Evolutionary conservation across 345 rosid species (phyloP).

Genomic region (Aurinia saxatilis): DNA sequence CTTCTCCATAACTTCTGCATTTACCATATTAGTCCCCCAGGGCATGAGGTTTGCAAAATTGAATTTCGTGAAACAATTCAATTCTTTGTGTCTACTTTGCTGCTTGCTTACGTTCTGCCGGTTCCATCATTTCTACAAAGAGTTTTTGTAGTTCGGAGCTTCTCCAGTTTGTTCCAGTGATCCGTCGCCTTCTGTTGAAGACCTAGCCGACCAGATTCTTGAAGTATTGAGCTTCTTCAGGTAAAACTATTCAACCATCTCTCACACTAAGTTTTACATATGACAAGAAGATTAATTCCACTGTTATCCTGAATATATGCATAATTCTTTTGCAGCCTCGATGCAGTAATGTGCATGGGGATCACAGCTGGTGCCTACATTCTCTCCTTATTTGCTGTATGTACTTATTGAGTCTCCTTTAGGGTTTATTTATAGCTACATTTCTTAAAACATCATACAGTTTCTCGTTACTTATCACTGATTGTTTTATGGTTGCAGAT

Average conservation of each 20-base stretch:
- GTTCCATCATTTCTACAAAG: conserved; percentile 48
- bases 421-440: neutral
- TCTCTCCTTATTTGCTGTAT: conserved; percentile 82
- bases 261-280: too few species aligned
- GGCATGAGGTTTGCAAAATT: conserved; percentile 79
- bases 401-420: conserved; percentile 19
- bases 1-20: conserved; percentile 92
- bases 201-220: conserved; percentile 85
- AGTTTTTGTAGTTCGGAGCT: conserved; percentile 96
- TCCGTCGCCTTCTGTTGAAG: conserved; percentile 54
- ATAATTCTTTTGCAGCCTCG: conserved; percentile 52
- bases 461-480: neutral
- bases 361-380: conserved; percentile 93
- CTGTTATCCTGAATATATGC: too few species aligned
- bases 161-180: conserved; percentile 52
- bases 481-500: conserved; percentile 48
- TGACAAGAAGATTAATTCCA: too few species aligned
- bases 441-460: neutral
- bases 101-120: conserved; percentile 34
- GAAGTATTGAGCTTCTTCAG: conserved; percentile 87
- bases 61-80: conserved; percentile 12
- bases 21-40: conserved; percentile 94
- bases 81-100: neutral
- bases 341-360: conserved; percentile 95
- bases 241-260: conserved; percentile 26